Evolutionary conservation across 495 filamentous ascomycete genomes (phyloP).

Genomic region (Penicillium coprophilum): DNA sequence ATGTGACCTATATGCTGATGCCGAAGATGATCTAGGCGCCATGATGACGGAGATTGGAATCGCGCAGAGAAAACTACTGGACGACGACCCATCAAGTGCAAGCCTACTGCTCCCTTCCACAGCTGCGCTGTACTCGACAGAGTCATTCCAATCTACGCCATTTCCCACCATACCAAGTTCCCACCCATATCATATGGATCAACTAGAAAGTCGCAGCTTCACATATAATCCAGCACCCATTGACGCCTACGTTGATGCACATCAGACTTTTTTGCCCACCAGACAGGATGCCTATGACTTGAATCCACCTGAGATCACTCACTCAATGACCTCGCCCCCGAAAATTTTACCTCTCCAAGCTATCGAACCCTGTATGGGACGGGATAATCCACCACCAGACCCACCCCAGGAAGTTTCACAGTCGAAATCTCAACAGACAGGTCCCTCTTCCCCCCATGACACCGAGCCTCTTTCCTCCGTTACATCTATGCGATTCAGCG

Average conservation of each 20-base stretch:
- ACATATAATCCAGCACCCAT: neutral
- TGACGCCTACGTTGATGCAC: slow-evolving; percentile 6
- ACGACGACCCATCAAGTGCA: slow-evolving; percentile 30
- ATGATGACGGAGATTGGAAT: slow-evolving; percentile 44
- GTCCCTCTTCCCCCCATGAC: slow-evolving; percentile 39
- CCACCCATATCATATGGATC: slow-evolving; percentile 2
- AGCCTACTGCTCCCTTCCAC: slow-evolving; percentile 23
- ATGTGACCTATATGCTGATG: neutral
- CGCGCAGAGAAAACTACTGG: slow-evolving; percentile 38
- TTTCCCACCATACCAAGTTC: slow-evolving; percentile 18
- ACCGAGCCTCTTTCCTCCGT: slow-evolving; percentile 45
- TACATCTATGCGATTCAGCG: slow-evolving; percentile 21
- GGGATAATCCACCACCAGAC: slow-evolving; percentile 11
- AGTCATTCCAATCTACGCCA: slow-evolving; percentile 21
- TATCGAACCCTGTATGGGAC: slow-evolving; percentile 9
- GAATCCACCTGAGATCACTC: neutral
- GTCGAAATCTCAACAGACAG: slow-evolving; percentile 30
- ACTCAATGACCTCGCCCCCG: neutral
- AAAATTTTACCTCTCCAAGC: neutral
- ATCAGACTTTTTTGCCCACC: slow-evolving; percentile 11
- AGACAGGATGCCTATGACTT: slow-evolving; percentile 2
- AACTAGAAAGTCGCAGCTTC: neutral
- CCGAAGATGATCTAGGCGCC: slow-evolving; percentile 19
- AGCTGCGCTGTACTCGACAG: slow-evolving; percentile 15
- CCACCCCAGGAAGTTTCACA: slow-evolving; percentile 18